Base-by-base conservation (phyloP, 306 rosid species). In the Alnus rubra region DNA sequence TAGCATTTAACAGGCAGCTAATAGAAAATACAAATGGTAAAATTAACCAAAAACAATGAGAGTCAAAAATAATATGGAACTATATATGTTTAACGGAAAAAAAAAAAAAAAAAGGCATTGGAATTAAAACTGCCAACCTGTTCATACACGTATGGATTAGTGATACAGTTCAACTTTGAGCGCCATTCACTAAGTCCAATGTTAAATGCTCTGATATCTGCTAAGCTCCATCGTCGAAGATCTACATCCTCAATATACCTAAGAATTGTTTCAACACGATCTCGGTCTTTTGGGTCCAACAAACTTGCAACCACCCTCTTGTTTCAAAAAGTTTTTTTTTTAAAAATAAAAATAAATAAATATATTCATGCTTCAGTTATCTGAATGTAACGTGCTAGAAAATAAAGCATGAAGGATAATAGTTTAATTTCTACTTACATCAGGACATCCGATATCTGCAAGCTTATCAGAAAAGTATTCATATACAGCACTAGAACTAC, bases 401-500 rank as follows among this genome's bases (percentile, higher is more conserved):
- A 76, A 28, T 1, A 35, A 67, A 77, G 49, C 68, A 56, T 3
- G 54, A n/a, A 48, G 55, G 74, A 56, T 23, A 83, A 55, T 44
- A 60, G 1, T 14, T 39, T 72, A 54, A 76, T 48, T 76, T 76
- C 73, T 48, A 82, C 96, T 90, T 73, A 92, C 97, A 85, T 76
- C 47, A 71, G 87, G 62, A 69, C 7, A 16, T 76, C 64, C 14
- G 42, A 55, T 59, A 59, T 84, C 83, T 6, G 51, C 69, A 80
- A 81, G 83, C 79, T 88, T 87, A 31, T 84, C 42, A 2, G 89
- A 78, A 74, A 94, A 92, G 86, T 94, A 90, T 28, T 90, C 98
- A 87, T 94, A 94, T 79, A 80, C 94, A 78, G 93, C 87, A 60
- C 51, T 81, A 73, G 93, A 92, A 91, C 97, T 92, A 78, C 97